Evolutionary conservation across 768 basidiomycete species (phyloP).

Genomic region (Boletus bicolor): DNA sequence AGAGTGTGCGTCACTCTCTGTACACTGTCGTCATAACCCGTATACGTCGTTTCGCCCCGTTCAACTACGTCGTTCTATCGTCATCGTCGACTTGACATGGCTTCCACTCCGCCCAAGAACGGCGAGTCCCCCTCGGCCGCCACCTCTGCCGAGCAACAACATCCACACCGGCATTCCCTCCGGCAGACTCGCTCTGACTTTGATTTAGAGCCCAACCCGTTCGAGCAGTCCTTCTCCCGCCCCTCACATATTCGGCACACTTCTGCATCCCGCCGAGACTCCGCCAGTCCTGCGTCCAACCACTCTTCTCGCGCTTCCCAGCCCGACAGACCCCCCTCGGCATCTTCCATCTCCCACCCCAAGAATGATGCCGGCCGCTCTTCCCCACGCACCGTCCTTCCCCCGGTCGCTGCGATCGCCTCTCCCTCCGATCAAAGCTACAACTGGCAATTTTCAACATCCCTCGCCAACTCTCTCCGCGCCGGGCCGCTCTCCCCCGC

Average conservation of each 20-base stretch:
- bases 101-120: constrained; percentile 28
- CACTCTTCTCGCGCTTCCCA: constrained; percentile 37
- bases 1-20: constrained; percentile 15
- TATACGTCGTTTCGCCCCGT: no score
- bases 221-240: constrained; percentile 88
- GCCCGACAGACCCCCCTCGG: constrained; percentile 32
- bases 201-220: constrained; percentile 85
- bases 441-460: constrained; percentile 60
- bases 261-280: constrained; percentile 33
- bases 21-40: constrained; percentile 26
- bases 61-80: constrained; percentile 16
- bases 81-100: constrained; percentile 24
- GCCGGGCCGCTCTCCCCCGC: constrained; percentile 94
- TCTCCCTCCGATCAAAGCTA: constrained; percentile 49
- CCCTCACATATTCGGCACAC: constrained; percentile 51
- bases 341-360: constrained; percentile 30
- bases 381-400: constrained; percentile 70
- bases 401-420: constrained; percentile 75
- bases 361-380: constrained; percentile 32
- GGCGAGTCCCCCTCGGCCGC: constrained; percentile 34
- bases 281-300: constrained; percentile 32
- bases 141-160: constrained; percentile 12
- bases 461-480: constrained; percentile 75
- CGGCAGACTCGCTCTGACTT: constrained; percentile 63
- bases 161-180: constrained; percentile 16